Evolutionary conservation across 1,284 basidiomycete species (phyloP).

Genomic region (Somion occarium): DNA sequence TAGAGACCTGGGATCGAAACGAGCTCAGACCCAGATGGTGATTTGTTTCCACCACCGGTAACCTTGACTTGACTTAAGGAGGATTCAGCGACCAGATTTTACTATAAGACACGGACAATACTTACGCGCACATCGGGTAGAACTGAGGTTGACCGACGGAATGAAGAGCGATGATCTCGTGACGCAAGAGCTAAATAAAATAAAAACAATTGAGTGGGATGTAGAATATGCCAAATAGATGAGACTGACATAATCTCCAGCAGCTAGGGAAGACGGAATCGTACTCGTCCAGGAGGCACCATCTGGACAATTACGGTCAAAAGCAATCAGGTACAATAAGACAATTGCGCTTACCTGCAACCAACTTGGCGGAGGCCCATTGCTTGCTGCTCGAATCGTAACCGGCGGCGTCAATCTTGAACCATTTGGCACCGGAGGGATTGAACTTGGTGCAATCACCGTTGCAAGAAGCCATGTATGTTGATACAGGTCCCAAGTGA

Average conservation of each 20-base stretch:
- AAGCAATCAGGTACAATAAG: constrained; percentile 11
- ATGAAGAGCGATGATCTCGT: constrained; percentile 32
- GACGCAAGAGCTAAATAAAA: constrained; percentile 26
- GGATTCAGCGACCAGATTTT: too few relatives aligned
- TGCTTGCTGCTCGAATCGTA: constrained; percentile 24
- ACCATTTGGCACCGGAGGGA: constrained; percentile 31
- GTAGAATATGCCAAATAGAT: constrained; percentile 3
- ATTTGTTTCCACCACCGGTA: constrained; percentile 26
- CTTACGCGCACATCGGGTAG: constrained; percentile 30
- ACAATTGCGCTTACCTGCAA: constrained; percentile 18
- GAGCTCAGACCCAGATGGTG: constrained; percentile 23
- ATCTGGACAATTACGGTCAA: constrained; percentile 20
- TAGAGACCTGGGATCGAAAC: constrained; percentile 25
- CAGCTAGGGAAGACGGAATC: constrained; percentile 30
- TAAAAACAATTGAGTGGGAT: neutral
- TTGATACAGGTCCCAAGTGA: constrained; percentile 31
- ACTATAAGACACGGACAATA: too few relatives aligned
- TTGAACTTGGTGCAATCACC: constrained; percentile 31
- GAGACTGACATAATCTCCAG: constrained; percentile 32
- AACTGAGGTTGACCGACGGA: constrained; percentile 23
- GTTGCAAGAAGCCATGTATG: constrained; percentile 35
- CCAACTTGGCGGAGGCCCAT: constrained; percentile 30
- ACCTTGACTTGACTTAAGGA: constrained; percentile 32
- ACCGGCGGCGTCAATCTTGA: constrained; percentile 33
- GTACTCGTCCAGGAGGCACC: constrained; percentile 25